These are phyloP conservation scores for Suhomyces bribrorum DNA, from an alignment of 1,139 yeast species.

Conservation along the genomic window DNA sequence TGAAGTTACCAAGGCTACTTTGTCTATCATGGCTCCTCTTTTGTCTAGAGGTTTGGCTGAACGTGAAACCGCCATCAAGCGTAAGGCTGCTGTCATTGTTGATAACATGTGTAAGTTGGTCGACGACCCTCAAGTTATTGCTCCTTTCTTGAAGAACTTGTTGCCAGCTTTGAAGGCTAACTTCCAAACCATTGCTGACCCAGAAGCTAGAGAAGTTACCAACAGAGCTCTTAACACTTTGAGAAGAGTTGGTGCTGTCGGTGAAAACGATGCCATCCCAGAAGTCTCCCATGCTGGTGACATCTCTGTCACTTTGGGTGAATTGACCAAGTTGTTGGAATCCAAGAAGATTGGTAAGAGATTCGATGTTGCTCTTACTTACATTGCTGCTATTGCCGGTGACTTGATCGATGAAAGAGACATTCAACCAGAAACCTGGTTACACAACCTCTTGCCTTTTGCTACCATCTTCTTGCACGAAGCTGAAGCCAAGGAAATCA, in stretches of 20 bases:
- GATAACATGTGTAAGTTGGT: constrained; percentile 99
- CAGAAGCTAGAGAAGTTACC: constrained; percentile 99
- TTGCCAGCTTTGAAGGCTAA: constrained; percentile 95
- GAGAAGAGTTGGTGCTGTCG: constrained; percentile 98
- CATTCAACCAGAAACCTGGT: constrained; percentile 91
- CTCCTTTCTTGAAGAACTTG: constrained; percentile 94
- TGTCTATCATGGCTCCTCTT: constrained; percentile 98
- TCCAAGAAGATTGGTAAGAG: constrained; percentile 70
- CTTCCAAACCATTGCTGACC: constrained; percentile 97
- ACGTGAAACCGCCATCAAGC: constrained; percentile 98
- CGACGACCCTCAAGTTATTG: constrained; percentile 99
- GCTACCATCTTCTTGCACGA: constrained; percentile 95
- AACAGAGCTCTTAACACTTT: constrained; percentile 95
- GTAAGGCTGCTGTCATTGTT: constrained; percentile 98
- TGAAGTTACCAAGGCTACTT: constrained; percentile 98
- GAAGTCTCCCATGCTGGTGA: constrained; percentile 99
- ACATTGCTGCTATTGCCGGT: constrained; percentile 97
- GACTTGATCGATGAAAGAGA: constrained; percentile 98
- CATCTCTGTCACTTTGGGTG: constrained; percentile 78
- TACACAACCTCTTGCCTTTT: constrained; percentile 84
- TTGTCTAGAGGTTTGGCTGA: constrained; percentile 99
- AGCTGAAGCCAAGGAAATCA: constrained; percentile 83
- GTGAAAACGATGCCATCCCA: constrained; percentile 85
- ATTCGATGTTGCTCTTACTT: constrained; percentile 74
- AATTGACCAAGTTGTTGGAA: constrained; percentile 72